A percentile compares a stretch with the other conserved stretches of the same genome.
phyloP scores from a whole-genome alignment of 768 basidiomycete genomes.

The Stropharia rugosoannulata region DNA sequence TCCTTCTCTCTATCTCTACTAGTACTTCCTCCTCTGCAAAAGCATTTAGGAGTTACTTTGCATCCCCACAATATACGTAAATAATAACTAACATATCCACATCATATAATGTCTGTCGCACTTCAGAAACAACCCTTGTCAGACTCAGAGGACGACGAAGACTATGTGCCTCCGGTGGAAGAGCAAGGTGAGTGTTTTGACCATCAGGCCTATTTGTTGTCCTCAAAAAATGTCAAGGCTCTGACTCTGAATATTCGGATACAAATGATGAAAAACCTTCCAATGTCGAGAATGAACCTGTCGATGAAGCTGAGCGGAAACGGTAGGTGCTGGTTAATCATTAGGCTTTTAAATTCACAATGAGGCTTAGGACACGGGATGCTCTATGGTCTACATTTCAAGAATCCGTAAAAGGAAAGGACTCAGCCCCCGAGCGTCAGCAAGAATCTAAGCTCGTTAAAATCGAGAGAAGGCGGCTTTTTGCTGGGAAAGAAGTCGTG shows the following conservation, averaged over 20 bases:
- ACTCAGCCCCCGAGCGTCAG: constrained; percentile 9
- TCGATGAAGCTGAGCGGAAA: constrained; percentile 43
- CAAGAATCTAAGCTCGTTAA: constrained; percentile 45
- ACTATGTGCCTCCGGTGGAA: background rate
- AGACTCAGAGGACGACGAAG: background rate
- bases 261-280: background rate
- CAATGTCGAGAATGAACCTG: constrained; percentile 11
- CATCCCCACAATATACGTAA: too few species aligned
- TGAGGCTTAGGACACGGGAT: constrained; percentile 49
- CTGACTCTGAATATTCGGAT: constrained; percentile 20
- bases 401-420: constrained; percentile 42
- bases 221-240: constrained; percentile 3
- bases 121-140: background rate
- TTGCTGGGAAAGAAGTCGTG: constrained; percentile 77
- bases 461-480: constrained; percentile 67
- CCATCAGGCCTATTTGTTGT: background rate
- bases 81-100: too few species aligned
- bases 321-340: constrained; percentile 29
- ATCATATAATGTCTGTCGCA: background rate
- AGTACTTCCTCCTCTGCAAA: too few species aligned
- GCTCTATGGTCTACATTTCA: constrained; percentile 71
- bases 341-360: constrained; percentile 1
- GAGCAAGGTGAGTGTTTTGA: background rate
- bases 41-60: too few species aligned
- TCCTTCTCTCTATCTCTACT: too few species aligned